These are phyloP conservation scores for Pelargonium nanum DNA, from an alignment of 345 rosid species.

Conservation along the genomic window DNA sequence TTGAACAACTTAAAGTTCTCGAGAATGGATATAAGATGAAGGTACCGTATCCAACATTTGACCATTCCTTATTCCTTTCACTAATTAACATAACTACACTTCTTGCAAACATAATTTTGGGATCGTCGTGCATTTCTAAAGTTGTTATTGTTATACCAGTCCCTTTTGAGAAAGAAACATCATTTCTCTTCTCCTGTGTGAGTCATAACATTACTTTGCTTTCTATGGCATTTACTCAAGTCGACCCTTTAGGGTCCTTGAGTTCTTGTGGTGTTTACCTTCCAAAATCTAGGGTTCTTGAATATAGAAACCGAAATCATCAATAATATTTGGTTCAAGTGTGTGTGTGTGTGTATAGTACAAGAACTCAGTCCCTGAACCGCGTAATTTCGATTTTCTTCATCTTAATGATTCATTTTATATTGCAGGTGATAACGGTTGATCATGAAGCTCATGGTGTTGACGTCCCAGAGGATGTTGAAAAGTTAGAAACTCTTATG, in stretches of 20 bases:
- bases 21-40: slow-evolving; percentile 97
- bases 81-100: no score
- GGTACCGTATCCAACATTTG: slow-evolving; percentile 25
- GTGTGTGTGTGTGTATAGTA: no score
- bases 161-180: no score
- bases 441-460: slow-evolving; percentile 92
- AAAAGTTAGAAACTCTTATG: slow-evolving; percentile 73
- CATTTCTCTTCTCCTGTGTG: no score
- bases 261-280: no score
- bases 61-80: not conserved
- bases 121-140: not conserved
- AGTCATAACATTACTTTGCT: no score
- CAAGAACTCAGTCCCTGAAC: not conserved
- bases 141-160: no score
- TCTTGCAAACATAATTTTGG: not conserved
- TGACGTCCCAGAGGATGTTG: slow-evolving; percentile 71
- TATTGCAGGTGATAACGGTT: slow-evolving; percentile 73
- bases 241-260: no score
- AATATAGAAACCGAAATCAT: no score
- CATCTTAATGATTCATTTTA: not conserved
- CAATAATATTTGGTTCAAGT: no score
- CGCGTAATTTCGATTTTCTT: not conserved
- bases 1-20: slow-evolving; percentile 94
- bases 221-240: no score
- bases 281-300: no score